Percentiles rank a stretch among this genome's conserved stretches.
phyloP scores from a whole-genome alignment of 1,284 basidiomycete genomes.

The Hymenochaete sp. region DNA sequence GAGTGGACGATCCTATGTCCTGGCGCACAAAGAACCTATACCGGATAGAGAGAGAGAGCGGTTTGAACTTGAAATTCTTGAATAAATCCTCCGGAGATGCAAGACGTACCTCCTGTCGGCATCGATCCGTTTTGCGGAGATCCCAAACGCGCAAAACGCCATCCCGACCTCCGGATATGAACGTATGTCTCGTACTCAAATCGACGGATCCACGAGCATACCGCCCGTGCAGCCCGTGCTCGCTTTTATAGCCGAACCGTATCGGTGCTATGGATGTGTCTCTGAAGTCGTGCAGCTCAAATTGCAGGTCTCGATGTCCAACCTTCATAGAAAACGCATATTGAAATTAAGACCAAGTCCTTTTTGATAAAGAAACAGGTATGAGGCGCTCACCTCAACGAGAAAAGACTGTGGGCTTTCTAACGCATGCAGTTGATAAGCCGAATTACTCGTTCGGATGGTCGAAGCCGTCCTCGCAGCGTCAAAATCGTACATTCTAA shows the following conservation, averaged over 20 bases:
- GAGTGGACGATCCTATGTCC: no score
- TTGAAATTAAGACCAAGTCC: slow-evolving; percentile 1
- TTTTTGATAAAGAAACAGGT: background rate
- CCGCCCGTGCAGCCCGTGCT: slow-evolving; percentile 31
- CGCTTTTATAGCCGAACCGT: slow-evolving; percentile 36
- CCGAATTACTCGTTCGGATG: slow-evolving; percentile 35
- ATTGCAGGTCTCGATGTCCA: slow-evolving; percentile 42
- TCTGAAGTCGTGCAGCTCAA: slow-evolving; percentile 42
- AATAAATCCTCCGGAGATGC: no score
- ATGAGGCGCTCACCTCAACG: slow-evolving; percentile 32
- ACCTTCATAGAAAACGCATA: slow-evolving; percentile 28
- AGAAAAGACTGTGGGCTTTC: slow-evolving; percentile 33
- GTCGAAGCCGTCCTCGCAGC: slow-evolving; percentile 34
- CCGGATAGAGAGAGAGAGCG: no score
- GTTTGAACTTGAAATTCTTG: no score
- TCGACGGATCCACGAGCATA: slow-evolving; percentile 33
- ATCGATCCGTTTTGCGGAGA: slow-evolving; percentile 30
- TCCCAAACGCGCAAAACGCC: slow-evolving; percentile 42
- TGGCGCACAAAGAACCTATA: no score
- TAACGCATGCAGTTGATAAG: slow-evolving; percentile 36
- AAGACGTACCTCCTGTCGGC: slow-evolving; percentile 27
- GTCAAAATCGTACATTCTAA: slow-evolving; percentile 39
- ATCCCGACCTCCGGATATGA: slow-evolving; percentile 37
- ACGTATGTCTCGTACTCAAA: slow-evolving; percentile 25
- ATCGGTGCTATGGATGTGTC: slow-evolving; percentile 29